Evolutionary conservation across 176 grass and related monocot genomes (phyloP), one percentile per base, ranked within the genome.

Genomic region (Bolboschoenus planiculmis): DNA sequence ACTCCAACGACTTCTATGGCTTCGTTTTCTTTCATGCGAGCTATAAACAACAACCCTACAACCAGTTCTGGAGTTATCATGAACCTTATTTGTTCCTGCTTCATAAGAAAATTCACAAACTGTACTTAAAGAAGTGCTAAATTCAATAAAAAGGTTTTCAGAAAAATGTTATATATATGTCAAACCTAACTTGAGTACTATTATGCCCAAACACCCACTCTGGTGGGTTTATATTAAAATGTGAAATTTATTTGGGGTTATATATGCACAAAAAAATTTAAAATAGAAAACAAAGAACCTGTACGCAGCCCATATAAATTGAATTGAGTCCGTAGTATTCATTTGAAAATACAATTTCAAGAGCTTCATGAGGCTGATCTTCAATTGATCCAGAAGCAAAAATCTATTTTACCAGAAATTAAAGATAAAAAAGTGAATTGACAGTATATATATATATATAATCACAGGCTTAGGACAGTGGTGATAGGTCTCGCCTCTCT

Each of bases 1-100:
- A 88, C 83, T 54, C 91, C 94, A 30, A 93, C 78, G 88, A 97
- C 91, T 90, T 97, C 94, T 86, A 97, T 97, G 61, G 94, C 89
- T 53, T 97, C 94, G 66, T 97, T 97, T 78, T 89, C 89, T 83
- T 84, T 87, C 94, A 97, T 97, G 16, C 44, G 88, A 60, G 87
- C 63, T 87, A 93, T 88, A 64, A 97, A 97, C 78, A 97, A 85
- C 91, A 93, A 89, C 20, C 91, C 91, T 30, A 85, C 70, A 50
- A 93, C 89, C 43, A 97, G 48, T 83, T 97, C 94, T 16, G 94
- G 94, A 63, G 85, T 93, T 75, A 93, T 90, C 91, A 97, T 91
- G 72, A 93, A 97, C 34, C 89, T 87, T 15, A 97, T 93, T 75
- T 97, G 91, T 83, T 97, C 91, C 94, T 97, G 64, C 14, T 42